Percentiles rank a stretch among this genome's conserved stretches.
Conservation (phyloP, 148 eudicot genomes). For the Talinum fruticosum region DNA sequence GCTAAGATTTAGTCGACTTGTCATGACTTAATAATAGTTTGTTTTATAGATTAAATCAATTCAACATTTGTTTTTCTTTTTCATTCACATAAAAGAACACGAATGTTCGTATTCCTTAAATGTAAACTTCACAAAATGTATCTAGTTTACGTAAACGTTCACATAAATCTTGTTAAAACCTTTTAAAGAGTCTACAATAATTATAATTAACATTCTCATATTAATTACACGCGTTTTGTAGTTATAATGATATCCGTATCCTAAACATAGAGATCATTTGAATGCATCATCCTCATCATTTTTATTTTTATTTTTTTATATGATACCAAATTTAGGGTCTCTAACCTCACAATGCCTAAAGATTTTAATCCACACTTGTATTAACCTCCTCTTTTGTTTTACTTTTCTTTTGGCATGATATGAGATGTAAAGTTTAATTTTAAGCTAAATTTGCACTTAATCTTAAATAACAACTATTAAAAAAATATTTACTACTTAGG, state of each 20-base stretch:
- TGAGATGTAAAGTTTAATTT: too few species aligned
- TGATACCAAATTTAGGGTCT: too few species aligned
- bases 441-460: too few species aligned
- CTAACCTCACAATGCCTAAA: too few species aligned
- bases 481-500: neutral
- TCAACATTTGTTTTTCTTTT: neutral
- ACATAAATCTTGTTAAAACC: neutral
- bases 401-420: too few species aligned
- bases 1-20: neutral
- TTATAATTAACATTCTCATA: neutral
- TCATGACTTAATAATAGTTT: slow-evolving; percentile 1
- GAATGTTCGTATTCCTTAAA: neutral
- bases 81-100: neutral
- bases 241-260: neutral
- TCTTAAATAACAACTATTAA: neutral
- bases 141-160: neutral
- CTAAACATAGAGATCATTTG: neutral
- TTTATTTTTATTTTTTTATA: too few species aligned
- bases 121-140: neutral
- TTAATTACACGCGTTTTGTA: neutral
- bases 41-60: neutral
- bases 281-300: too few species aligned
- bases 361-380: too few species aligned
- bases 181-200: neutral
- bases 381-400: too few species aligned